Evolutionary conservation across 768 basidiomycete species (phyloP), one percentile per base, ranked within the genome.

Genomic region (Suillus paluster): DNA sequence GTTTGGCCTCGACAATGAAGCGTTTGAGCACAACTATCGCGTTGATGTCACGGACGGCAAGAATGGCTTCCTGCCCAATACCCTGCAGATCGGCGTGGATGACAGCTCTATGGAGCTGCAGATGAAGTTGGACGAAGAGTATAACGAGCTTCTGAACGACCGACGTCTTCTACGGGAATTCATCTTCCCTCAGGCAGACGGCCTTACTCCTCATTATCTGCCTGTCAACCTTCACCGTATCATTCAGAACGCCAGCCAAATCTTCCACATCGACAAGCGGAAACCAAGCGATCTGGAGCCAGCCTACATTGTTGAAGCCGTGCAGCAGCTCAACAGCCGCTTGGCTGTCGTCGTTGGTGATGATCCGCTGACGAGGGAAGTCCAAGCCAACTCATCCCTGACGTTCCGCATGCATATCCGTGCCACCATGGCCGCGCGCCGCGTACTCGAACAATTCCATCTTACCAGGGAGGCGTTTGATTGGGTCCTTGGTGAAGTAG

Each of bases 211-310:
- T 1, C 93, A 94, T 64, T 95, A 94, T 63, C 87, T 99, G 14
- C 97, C 97, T 4, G 97, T 98, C 79, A 98, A 99, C 71, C 85
- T 99, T 5, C 86, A 89, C 33, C 97, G 97, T 57, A 95, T 99
- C 69, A 88, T 98, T 49, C 95, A 97, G 70, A 99, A 99, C 71
- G 92, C 96, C 0, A 83, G 86, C 12, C 97, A 99, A 68, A 96
- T 98, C 70, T 99, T 99, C 88, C 94, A 96, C 66, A 94, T 99
- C 70, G 96, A 99, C 77, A 83, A 86, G 30, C 87, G 97, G 62
- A 94, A 97, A 70, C 93, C 96, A 0, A 94, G 89, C 68, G 96
- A 99, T 73, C 85, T 99, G 25, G 88, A 92, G 36, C 97, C 97
- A 0, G 82, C 83, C 0, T 92, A 97, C 66, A 91, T 98, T 67